Conservation (phyloP, 495 filamentous ascomycete species). For the Aspergillus leporis region DNA sequence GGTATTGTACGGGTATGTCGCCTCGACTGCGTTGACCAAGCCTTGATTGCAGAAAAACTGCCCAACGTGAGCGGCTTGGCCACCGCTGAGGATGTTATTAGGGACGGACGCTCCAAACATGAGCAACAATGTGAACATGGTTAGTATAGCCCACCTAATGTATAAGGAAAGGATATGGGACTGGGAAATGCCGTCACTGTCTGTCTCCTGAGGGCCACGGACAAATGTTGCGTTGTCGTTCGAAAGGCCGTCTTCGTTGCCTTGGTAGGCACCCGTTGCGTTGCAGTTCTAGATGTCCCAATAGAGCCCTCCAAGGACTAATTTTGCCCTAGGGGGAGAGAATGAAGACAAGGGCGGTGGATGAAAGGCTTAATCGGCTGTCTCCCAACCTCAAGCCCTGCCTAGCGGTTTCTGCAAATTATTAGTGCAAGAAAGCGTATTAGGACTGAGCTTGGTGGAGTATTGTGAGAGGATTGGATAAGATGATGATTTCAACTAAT, state of each 20-base stretch:
- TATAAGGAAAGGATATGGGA: constrained; percentile 53
- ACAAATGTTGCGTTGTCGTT: constrained; percentile 50
- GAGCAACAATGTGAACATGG: constrained; percentile 51
- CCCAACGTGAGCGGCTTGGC: constrained; percentile 54
- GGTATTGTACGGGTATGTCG: constrained; percentile 53
- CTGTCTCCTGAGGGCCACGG: constrained; percentile 52
- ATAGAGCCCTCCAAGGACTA: too few relatives aligned
- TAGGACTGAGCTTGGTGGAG: too few relatives aligned
- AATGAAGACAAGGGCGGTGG: too few relatives aligned
- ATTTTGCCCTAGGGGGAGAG: too few relatives aligned
- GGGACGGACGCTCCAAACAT: constrained; percentile 41
- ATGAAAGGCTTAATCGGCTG: too few relatives aligned
- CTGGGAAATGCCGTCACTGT: constrained; percentile 46
- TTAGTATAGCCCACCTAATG: constrained; percentile 52
- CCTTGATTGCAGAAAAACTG: constrained; percentile 61
- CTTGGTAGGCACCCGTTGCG: constrained; percentile 53
- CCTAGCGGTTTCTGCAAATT: too few relatives aligned
- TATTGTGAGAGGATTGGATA: too few relatives aligned
- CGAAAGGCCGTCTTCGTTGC: constrained; percentile 27
- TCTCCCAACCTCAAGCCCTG: too few relatives aligned
- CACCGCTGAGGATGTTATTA: constrained; percentile 53
- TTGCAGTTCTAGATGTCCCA: constrained; percentile 61
- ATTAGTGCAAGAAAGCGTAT: too few relatives aligned
- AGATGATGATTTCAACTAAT: too few relatives aligned
- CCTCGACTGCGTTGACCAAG: constrained; percentile 47